phyloP scores from a whole-genome alignment of 108 stramenopile species.

The Cyclotella distinguenda region DNA sequence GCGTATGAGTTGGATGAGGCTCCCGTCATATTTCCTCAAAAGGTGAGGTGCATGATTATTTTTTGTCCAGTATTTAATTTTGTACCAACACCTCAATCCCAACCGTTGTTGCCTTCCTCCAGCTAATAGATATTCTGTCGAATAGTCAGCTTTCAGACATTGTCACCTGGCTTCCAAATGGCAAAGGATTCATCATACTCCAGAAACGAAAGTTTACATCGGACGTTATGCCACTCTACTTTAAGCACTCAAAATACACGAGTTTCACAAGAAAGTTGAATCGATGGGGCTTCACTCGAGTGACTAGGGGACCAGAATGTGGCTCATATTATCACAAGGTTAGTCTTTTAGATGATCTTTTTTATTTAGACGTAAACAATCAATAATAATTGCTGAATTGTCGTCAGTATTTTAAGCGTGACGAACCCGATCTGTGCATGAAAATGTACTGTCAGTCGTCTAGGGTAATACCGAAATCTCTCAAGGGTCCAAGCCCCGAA shows the following conservation, averaged over 20 bases:
- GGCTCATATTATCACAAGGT: slow-evolving; percentile 70
- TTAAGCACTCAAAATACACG: slow-evolving; percentile 55
- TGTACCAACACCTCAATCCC: not conserved
- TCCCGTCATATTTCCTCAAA: slow-evolving; percentile 27
- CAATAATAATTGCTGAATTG: not conserved
- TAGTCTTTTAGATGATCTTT: not conserved
- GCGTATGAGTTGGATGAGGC: slow-evolving; percentile 1
- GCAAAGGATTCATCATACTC: slow-evolving; percentile 58
- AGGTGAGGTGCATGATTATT: too few species aligned
- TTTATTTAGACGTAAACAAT: not conserved
- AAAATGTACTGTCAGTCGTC: slow-evolving; percentile 58
- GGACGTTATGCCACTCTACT: slow-evolving; percentile 57
- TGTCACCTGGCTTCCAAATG: slow-evolving; percentile 65
- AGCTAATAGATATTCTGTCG: slow-evolving; percentile 63
- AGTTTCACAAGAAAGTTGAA: slow-evolving; percentile 63
- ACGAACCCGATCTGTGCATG: slow-evolving; percentile 43
- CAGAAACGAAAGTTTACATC: slow-evolving; percentile 58
- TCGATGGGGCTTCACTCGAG: slow-evolving; percentile 62
- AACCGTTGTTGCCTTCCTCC: not conserved
- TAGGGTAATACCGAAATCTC: slow-evolving; percentile 16
- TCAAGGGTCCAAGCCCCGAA: too few species aligned
- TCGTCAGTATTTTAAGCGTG: slow-evolving; percentile 40
- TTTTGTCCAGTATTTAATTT: too few species aligned
- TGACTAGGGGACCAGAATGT: slow-evolving; percentile 59
- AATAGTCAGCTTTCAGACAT: slow-evolving; percentile 51